phyloP scores from a whole-genome alignment of 2,329 filamentous ascomycete genomes.

The Aspergillus phoenicis region DNA sequence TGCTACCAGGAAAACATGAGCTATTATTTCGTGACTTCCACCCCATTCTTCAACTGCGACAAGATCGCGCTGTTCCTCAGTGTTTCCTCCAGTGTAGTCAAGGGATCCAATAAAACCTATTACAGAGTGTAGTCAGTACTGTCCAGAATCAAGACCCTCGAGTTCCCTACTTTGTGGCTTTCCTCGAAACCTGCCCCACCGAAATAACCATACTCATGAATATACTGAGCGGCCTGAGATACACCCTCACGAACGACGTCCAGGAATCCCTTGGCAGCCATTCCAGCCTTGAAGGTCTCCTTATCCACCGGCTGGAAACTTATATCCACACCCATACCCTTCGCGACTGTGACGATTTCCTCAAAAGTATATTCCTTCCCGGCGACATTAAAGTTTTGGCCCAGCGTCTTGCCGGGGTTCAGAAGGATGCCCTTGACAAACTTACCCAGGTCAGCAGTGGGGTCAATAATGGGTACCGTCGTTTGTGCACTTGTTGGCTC shows the following conservation, averaged over 20 bases:
- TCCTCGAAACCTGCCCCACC: slow-evolving; percentile 36
- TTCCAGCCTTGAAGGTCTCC: slow-evolving; percentile 39
- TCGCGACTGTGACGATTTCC: slow-evolving; percentile 47
- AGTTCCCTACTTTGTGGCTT: not conserved
- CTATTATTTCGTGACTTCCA: not conserved
- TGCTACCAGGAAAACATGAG: not conserved
- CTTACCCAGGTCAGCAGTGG: slow-evolving; percentile 20
- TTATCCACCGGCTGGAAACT: not conserved
- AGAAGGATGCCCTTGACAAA: slow-evolving; percentile 34
- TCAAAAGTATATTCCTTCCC: slow-evolving; percentile 45
- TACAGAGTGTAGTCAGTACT: not conserved
- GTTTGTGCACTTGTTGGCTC: not conserved
- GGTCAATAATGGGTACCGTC: slow-evolving; percentile 15
- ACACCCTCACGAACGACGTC: slow-evolving; percentile 51
- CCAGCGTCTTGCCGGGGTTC: slow-evolving; percentile 43
- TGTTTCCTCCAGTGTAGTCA: not conserved
- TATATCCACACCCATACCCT: slow-evolving; percentile 40
- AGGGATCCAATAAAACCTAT: not conserved
- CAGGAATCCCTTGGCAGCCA: slow-evolving; percentile 41
- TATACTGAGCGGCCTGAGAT: slow-evolving; percentile 54
- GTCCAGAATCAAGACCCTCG: not conserved
- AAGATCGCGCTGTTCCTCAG: not conserved
- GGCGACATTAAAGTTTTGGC: slow-evolving; percentile 49
- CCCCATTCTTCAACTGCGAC: not conserved
- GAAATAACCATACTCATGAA: slow-evolving; percentile 56